Evolutionary conservation across 257 asterid genomes (phyloP).

Genomic region (Pogostemon cablin): DNA sequence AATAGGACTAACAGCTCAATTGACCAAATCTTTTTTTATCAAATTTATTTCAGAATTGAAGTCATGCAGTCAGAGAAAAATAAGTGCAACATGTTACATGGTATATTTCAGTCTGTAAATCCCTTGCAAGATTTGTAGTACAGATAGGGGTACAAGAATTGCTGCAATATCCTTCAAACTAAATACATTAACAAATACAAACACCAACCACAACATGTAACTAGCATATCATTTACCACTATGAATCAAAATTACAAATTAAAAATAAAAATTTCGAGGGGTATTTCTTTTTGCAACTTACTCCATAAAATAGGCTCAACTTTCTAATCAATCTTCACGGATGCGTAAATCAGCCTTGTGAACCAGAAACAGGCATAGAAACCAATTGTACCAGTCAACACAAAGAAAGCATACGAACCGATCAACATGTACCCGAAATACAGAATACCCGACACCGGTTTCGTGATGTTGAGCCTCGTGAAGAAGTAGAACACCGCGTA

Average conservation of each 20-base stretch:
- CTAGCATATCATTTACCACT: background rate
- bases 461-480: slow-evolving; percentile 77
- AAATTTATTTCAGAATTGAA: no score
- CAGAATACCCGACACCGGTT: slow-evolving; percentile 69
- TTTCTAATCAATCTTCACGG: slow-evolving; percentile 61
- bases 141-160: background rate
- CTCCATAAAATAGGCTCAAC: no score
- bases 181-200: background rate
- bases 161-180: background rate
- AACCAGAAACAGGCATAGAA: slow-evolving; percentile 50
- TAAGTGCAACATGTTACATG: no score
- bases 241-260: slow-evolving; percentile 5
- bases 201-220: no score
- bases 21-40: no score
- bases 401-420: slow-evolving; percentile 74
- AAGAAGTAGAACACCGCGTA: slow-evolving; percentile 81
- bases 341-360: slow-evolving; percentile 58
- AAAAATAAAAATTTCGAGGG: background rate
- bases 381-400: slow-evolving; percentile 55
- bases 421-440: slow-evolving; percentile 81
- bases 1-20: no score
- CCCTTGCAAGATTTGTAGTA: no score
- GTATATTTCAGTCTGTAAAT: no score
- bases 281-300: no score
- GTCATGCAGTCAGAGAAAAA: no score